Evolutionary conservation across 768 basidiomycete species (phyloP).

Genomic region (Saitozyma sp.): DNA sequence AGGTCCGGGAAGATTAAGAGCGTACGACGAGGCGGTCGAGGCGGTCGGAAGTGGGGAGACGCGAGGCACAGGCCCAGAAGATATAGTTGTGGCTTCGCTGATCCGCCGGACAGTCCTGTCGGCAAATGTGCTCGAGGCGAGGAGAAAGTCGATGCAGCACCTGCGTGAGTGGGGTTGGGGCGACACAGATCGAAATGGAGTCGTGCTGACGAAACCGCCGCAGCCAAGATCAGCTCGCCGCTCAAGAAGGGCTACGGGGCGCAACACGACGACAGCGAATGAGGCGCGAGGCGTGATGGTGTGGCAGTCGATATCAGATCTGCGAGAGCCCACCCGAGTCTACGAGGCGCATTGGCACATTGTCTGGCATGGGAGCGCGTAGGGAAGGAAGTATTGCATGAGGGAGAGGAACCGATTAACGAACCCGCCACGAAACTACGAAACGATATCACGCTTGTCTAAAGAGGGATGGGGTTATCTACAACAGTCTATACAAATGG

Average conservation of each 20-base stretch:
- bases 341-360: background rate
- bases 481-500: no score
- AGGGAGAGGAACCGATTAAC: no score
- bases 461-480: no score
- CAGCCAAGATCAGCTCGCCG: conserved; percentile 48
- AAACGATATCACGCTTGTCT: no score
- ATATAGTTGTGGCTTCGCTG: no score
- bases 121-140: conserved; percentile 8
- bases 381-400: background rate
- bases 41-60: no score
- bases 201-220: background rate
- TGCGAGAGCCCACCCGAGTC: background rate
- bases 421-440: no score
- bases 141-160: conserved; percentile 41
- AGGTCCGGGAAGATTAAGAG: no score
- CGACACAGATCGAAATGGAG: background rate
- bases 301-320: background rate
- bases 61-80: no score
- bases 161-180: conserved; percentile 37
- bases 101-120: background rate
- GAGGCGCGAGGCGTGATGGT: no score
- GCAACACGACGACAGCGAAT: conserved; percentile 1
- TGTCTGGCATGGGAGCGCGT: background rate
- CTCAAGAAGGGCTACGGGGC: conserved; percentile 36
- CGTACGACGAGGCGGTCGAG: no score